Conservation (phyloP, 2,329 filamentous ascomycete genomes). For the Fusarium sp. region DNA sequence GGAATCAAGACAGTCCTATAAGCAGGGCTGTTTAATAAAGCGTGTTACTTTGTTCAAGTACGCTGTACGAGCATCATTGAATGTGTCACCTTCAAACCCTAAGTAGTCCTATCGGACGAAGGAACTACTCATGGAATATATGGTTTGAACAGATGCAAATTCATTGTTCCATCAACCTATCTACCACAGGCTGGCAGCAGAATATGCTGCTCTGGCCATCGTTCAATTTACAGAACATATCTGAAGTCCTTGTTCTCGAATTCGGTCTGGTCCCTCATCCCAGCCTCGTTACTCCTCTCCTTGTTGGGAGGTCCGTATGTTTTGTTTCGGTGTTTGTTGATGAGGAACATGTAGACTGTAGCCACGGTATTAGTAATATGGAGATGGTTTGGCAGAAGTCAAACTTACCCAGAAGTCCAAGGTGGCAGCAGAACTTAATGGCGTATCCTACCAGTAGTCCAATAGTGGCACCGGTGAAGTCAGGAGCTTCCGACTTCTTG, state of each 20-base stretch:
- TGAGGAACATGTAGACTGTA: conserved; percentile 5
- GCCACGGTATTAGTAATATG: not conserved
- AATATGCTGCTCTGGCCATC: no score
- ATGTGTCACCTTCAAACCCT: no score
- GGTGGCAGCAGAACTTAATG: conserved; percentile 4
- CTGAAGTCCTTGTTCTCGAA: conserved; percentile 23
- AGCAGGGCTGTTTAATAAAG: no score
- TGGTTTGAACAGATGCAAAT: no score
- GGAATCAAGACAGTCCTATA: no score
- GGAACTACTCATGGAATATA: no score
- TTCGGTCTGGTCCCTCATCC: conserved; percentile 24
- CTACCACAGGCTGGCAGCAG: not conserved
- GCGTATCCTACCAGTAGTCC: not conserved
- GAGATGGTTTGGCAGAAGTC: fast-evolving
- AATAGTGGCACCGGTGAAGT: conserved; percentile 4
- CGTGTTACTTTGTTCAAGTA: no score
- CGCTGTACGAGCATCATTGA: no score
- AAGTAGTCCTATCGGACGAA: no score
- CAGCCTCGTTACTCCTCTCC: conserved; percentile 20
- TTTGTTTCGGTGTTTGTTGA: conserved; percentile 18
- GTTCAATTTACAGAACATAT: not conserved
- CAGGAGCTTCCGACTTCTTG: conserved; percentile 1
- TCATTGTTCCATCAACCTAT: not conserved
- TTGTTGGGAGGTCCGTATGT: conserved; percentile 12
- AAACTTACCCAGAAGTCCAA: conserved; percentile 5